A percentile compares a stretch with the other conserved stretches of the same genome.
Conservation (phyloP, 1,284 basidiomycete species). For the Farysia itapuensis region DNA sequence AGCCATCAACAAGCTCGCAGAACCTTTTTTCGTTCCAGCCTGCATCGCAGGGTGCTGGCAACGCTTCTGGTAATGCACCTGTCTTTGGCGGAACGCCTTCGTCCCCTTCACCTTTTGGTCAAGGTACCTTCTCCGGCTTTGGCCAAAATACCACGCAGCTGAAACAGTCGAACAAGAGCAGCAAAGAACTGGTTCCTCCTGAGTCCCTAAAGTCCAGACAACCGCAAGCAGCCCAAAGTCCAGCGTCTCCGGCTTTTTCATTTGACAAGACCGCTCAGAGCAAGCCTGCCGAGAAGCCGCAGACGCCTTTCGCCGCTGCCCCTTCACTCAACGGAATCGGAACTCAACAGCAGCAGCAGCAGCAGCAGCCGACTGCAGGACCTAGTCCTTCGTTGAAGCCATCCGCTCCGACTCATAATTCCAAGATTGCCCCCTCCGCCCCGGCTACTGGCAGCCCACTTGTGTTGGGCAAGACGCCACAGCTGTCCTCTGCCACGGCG, state of each 20-base stretch:
- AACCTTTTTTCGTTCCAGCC: slow-evolving; percentile 1
- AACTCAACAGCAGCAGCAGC: neutral
- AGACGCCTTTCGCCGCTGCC: too few species aligned
- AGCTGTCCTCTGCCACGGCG: slow-evolving; percentile 10
- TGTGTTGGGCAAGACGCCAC: slow-evolving; percentile 12
- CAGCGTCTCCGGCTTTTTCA: neutral
- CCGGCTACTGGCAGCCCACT: slow-evolving; percentile 7
- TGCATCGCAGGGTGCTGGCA: slow-evolving; percentile 1
- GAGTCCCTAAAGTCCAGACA: too few species aligned
- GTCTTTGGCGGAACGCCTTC: slow-evolving; percentile 7
- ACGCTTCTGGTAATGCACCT: neutral
- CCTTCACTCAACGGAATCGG: slow-evolving; percentile 6
- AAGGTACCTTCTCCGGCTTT: slow-evolving; percentile 10
- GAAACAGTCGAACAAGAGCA: slow-evolving; percentile 1
- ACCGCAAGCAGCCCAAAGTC: too few species aligned
- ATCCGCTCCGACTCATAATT: too few species aligned
- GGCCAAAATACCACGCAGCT: slow-evolving; percentile 1
- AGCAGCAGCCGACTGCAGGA: neutral
- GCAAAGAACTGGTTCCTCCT: too few species aligned
- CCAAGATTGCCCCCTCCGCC: neutral
- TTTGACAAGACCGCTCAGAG: neutral
- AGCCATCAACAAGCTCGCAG: slow-evolving; percentile 2
- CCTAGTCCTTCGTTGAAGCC: neutral
- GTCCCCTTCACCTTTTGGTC: slow-evolving; percentile 2
- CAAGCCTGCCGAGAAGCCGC: neutral